phyloP scores from a whole-genome alignment of 1,284 basidiomycete species.

The Malassezia vespertilionis region DNA sequence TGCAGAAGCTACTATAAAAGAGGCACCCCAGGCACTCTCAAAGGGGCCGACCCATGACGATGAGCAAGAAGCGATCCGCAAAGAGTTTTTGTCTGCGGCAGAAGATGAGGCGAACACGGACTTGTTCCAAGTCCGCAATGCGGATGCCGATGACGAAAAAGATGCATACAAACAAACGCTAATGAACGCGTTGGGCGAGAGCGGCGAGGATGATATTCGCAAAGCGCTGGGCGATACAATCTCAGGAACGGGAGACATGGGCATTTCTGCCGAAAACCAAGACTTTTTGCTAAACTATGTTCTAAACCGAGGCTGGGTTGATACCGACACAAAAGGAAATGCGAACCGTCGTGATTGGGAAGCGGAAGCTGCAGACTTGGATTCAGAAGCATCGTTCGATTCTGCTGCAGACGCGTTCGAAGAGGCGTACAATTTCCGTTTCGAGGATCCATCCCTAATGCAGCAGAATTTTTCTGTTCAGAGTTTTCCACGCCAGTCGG shows the following conservation, averaged over 20 bases:
- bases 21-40: neutral
- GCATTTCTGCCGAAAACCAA: conserved; percentile 57
- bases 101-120: conserved; percentile 9
- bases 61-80: conserved; percentile 14
- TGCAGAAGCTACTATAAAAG: conserved; percentile 37
- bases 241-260: neutral
- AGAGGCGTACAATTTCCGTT: conserved; percentile 46
- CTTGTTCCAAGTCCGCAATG: conserved; percentile 10
- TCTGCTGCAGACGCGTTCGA: conserved; percentile 44
- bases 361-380: conserved; percentile 43
- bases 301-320: conserved; percentile 45
- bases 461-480: conserved; percentile 32
- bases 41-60: conserved; percentile 14
- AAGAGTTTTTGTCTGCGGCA: conserved; percentile 14
- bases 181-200: conserved; percentile 4
- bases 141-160: neutral
- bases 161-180: conserved; percentile 3
- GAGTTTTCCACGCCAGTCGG: conserved; percentile 33
- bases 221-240: conserved; percentile 5
- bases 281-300: conserved; percentile 64
- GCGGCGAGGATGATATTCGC: conserved; percentile 8
- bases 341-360: conserved; percentile 33
- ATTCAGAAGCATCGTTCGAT: conserved; percentile 41
- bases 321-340: conserved; percentile 16
- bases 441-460: conserved; percentile 32